Base-by-base conservation (phyloP, 148 eudicot species). In the Fagopyrum homotropicum region DNA sequence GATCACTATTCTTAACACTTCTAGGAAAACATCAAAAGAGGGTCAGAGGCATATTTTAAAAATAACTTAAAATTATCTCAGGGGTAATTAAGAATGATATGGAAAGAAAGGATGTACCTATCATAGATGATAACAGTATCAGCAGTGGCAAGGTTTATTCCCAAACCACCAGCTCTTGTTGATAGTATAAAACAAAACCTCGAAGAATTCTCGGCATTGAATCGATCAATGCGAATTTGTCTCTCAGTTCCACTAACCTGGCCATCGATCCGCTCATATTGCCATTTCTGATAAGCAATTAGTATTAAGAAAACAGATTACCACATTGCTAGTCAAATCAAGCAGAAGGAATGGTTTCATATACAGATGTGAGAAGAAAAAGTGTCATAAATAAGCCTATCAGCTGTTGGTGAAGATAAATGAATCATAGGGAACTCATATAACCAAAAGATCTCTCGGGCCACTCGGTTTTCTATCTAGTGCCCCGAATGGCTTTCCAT, bases 71-170 rank as follows among this genome's bases (percentile, higher is more conserved):
- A 9, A 73, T 47, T 19, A 66, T 40, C 71, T 35, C 6, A 66
- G 16, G 71, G 46, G 16, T 66, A 66, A 17, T 66, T 40, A 4
- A 43, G 71, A 66, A 35, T 66, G 71, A 66, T 66, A 66, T 35
- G 47, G 47, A 40, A 47, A 29, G 57, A 10, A 43, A 77, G 17
- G 43, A 48, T 51, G 74, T 74, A 94, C 98, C 98, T 94, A 88
- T 96, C 99, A 85, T 96, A 92, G 83, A 96, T 92, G 73, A 96
- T 88, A 69, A 96, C 99, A 16, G 99, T 96, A 82, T 96, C 99
- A 46, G 99, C 99, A 10, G 99, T 96, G n/a, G 99, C 98, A 79
- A 96, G 98, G 85, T 96, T 96, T 79, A 96, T 92, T 52, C 99
- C 99, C 81, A 96, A 80, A 78, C 99, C 99, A 56, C 99, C 99